These are phyloP conservation scores for Linnemannia schmuckeri DNA, from an alignment of 192 early-diverging fungal species.

Conservation along the genomic window DNA sequence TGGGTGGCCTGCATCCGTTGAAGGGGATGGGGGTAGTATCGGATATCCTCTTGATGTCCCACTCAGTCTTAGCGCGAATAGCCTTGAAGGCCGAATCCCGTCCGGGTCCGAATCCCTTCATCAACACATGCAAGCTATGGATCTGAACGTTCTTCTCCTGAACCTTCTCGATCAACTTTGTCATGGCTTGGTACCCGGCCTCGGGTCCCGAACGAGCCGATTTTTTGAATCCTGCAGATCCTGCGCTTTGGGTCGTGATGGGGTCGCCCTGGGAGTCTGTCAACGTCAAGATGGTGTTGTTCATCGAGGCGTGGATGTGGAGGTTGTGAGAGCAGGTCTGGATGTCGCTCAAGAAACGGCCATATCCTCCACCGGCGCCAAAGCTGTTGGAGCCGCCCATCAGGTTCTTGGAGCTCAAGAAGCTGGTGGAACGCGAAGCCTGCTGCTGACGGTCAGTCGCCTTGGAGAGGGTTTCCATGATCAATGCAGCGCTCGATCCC, in stretches of 20 bases:
- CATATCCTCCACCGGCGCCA: not conserved
- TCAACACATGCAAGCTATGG: constrained; percentile 77
- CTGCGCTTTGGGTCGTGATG: constrained; percentile 82
- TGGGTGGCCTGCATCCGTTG: constrained; percentile 92
- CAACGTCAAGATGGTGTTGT: constrained; percentile 93
- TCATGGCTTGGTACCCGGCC: constrained; percentile 91
- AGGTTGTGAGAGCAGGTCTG: constrained; percentile 60
- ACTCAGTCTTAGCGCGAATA: constrained; percentile 76
- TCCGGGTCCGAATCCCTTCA: constrained; percentile 94
- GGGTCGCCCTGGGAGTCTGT: constrained; percentile 78
- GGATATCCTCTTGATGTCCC: constrained; percentile 81
- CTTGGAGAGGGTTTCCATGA: constrained; percentile 45
- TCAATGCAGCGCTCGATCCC: constrained; percentile 23
- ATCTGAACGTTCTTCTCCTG: constrained; percentile 77
- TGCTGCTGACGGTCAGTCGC: constrained; percentile 41
- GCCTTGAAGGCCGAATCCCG: constrained; percentile 94
- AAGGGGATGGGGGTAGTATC: constrained; percentile 94
- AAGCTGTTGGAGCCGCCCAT: not conserved
- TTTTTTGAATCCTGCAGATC: constrained; percentile 89
- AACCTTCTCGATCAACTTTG: constrained; percentile 76
- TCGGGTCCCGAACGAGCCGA: constrained; percentile 90
- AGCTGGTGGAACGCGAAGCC: constrained; percentile 7
- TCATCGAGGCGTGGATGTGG: constrained; percentile 72
- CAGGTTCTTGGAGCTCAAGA: constrained; percentile 12
- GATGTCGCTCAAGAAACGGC: constrained; percentile 22